phyloP scores from a whole-genome alignment of 2,329 filamentous ascomycete species.

The Fusarium robinianum region DNA sequence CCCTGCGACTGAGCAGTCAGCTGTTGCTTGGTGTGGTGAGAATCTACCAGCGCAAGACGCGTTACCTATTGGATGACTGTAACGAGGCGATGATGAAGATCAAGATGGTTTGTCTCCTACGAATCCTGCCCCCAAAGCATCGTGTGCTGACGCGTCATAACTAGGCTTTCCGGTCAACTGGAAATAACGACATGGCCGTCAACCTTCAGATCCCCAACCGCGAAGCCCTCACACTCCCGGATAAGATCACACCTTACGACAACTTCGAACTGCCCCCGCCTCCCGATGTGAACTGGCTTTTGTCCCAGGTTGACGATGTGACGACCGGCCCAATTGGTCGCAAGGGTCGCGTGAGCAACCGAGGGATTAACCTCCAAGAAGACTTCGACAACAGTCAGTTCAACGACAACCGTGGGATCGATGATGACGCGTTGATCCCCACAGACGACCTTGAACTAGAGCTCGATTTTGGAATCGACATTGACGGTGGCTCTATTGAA shows the following conservation, averaged over 20 bases:
- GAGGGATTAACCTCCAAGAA: slow-evolving; percentile 71
- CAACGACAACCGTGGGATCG: slow-evolving; percentile 64
- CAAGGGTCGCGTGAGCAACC: slow-evolving; percentile 61
- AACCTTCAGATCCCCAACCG: slow-evolving; percentile 81
- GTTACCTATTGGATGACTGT: slow-evolving; percentile 95
- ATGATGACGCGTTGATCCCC: slow-evolving; percentile 60
- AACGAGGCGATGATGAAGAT: slow-evolving; percentile 98
- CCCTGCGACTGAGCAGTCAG: slow-evolving; percentile 90
- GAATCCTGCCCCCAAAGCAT: neutral
- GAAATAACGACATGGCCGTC: slow-evolving; percentile 92
- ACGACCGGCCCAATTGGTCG: slow-evolving; percentile 58
- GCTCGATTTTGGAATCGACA: slow-evolving; percentile 74
- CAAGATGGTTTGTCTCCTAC: slow-evolving; percentile 75
- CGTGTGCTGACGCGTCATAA: slow-evolving; percentile 41
- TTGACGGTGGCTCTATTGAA: slow-evolving; percentile 78
- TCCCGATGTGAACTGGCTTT: slow-evolving; percentile 82
- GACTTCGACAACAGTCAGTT: slow-evolving; percentile 79
- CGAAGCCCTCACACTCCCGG: slow-evolving; percentile 84
- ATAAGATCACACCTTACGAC: slow-evolving; percentile 91
- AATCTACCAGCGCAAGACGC: slow-evolving; percentile 96
- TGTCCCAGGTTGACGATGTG: slow-evolving; percentile 73
- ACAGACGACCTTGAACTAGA: slow-evolving; percentile 73
- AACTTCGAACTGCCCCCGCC: slow-evolving; percentile 76
- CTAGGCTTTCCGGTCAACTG: slow-evolving; percentile 89
- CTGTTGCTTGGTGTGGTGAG: slow-evolving; percentile 92